A percentile compares a stretch with the other conserved stretches of the same genome.
phyloP scores from a whole-genome alignment of 192 early-diverging fungal genomes.

The Gonapodya prolifera region DNA sequence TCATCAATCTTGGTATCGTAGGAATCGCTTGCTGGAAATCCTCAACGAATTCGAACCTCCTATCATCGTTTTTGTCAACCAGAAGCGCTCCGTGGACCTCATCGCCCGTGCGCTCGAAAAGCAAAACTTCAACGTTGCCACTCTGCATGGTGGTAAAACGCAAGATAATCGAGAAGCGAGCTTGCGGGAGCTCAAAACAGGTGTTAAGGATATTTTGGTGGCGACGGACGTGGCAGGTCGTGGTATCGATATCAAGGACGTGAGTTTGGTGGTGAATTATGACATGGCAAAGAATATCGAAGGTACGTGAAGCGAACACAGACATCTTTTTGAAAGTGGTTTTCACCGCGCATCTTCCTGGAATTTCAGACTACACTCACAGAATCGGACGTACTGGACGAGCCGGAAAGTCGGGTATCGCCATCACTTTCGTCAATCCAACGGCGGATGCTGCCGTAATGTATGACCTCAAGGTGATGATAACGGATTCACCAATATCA shows the following conservation, averaged over 20 bases:
- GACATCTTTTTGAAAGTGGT: conserved; percentile 1
- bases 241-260: conserved; percentile 97
- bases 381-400: conserved; percentile 96
- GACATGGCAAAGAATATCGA: conserved; percentile 98
- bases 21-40: conserved; percentile 63
- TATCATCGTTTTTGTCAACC: conserved; percentile 96
- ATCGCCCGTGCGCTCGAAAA: conserved; percentile 66
- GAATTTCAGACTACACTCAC: conserved; percentile 77
- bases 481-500: conserved; percentile 61
- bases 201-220: conserved; percentile 75
- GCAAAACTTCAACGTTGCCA: conserved; percentile 55
- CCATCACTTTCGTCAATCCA: conserved; percentile 77
- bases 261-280: conserved; percentile 91
- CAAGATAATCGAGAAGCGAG: conserved; percentile 94
- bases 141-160: conserved; percentile 89
- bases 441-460: conserved; percentile 63
- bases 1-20: conserved; percentile 10
- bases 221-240: conserved; percentile 98
- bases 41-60: conserved; percentile 64
- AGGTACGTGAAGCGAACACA: conserved; percentile 37
- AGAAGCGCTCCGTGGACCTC: conserved; percentile 84
- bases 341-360: background rate
- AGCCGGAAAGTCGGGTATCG: conserved; percentile 82
- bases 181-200: conserved; percentile 65
- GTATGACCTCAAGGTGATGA: conserved; percentile 66